Evolutionary conservation across 768 basidiomycete species (phyloP), one percentile per base, ranked within the genome.

Genomic region (Lactarius akahatsu): DNA sequence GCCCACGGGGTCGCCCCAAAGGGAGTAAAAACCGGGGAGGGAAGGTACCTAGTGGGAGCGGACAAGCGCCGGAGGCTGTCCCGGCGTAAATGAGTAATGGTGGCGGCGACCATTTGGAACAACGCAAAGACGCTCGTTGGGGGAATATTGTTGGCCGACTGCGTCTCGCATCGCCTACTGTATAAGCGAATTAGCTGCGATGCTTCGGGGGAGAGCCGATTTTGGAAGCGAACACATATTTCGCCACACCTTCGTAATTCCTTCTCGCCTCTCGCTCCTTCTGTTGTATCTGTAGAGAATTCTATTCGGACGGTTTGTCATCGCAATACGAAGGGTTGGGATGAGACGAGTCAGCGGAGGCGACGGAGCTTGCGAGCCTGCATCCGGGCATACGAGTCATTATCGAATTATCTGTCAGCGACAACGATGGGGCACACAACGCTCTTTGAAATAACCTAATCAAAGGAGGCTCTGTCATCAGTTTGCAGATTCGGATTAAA

Each of bases 1-100:
- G 77, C 11, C 77, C 77, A 34, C 73, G 77, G 26, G 77, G 77
- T 15, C 72, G 77, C 28, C 77, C 76, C 50, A 77, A 77, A 67
- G 77, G 77, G 28, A 76, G 75, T 72, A 77, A 77, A 69, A 77
- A 74, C 62, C 71, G 70, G 15, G 62, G 34, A 0, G 52, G 62
- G 28, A 76, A 73, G 64, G 20, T 50, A 3, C 43, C 64, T 0
- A 20, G 50, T 4, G 30, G 63, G n/a, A 36, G 50, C 59, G 59
- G 57, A 20, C 64, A 59, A 30, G 61, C 65, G 52, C 59, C 57
- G n/a, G 68, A 59, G 16, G 45, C 61, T 6, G 61, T 62, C 15
- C 40, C 57, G 32, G 60, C 50, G 28, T 64, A 60, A 55, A 2
- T 26, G 11, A 38, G 11, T 10, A 11, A 6, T 4, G 32, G 40